Evolutionary conservation across 768 basidiomycete genomes (phyloP), one percentile per base, ranked within the genome.

Genomic region (Plicaturopsis crispa): DNA sequence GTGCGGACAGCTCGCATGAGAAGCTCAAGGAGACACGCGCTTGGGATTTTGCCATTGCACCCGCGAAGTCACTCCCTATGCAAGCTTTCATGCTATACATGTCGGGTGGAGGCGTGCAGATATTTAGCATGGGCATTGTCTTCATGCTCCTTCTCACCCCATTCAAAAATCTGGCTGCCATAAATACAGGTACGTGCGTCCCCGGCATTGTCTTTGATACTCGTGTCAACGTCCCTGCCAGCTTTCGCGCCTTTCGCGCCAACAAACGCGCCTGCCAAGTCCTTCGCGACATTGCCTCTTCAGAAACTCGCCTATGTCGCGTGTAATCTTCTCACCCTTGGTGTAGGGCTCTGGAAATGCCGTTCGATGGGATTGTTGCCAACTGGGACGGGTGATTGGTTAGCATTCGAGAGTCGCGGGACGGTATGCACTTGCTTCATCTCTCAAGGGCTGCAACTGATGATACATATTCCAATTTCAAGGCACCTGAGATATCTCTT

Each of bases 31-130:
- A 75, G 46, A 80, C 73, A 50, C 79, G 86, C 19, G 89, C 89
- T 31, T 88, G 89, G 84, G 87, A 90, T 45, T 68, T 87, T 30
- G 89, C 89, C 26, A 73, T 81, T 35, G 66, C 75, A 3, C 92
- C 92, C 1, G 88, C 86, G 23, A 96, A 97, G 60, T 78, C 80
- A 11, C 70, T 97, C 19, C 92, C 92, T 3, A 96, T 96, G 93
- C 91, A 97, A 53, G 90, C 84, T 4, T 85, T 97, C 65, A 97
- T 97, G 93, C 71, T 97, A 23, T 97, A 97, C 74, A 94, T 97
- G 86, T 93, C 91, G 16, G 93, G 93, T 24, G 83, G 89, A 10
- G 89, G 90, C 35, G 84, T 97, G 11, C 93, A 97, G 60, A 84
- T 97, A 31, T 96, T 97, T 60, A 93, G 90, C 62, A 89, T 97